Conservation (phyloP, 2,329 filamentous ascomycete genomes). For the Fusarium algeriense region DNA sequence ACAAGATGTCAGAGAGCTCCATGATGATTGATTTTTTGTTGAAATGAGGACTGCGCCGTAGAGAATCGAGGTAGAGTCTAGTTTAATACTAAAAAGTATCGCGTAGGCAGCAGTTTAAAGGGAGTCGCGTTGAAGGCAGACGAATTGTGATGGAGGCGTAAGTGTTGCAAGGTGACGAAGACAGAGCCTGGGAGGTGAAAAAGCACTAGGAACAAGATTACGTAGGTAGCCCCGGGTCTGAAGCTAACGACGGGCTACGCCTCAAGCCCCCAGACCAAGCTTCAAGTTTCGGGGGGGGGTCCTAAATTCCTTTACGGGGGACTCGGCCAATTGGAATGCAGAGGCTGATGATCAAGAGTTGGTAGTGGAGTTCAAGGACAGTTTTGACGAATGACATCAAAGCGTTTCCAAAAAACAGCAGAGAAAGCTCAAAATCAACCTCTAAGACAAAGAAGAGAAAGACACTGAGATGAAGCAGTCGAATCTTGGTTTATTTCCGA, state of each 20-base stretch:
- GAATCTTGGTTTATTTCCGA: conserved; percentile 11
- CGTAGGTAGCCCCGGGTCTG: conserved; percentile 28
- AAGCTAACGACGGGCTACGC: conserved; percentile 13
- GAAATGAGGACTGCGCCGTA: conserved; percentile 9
- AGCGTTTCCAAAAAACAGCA: conserved; percentile 29
- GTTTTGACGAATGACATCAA: conserved; percentile 33
- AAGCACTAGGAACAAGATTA: conserved; percentile 42
- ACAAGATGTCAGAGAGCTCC: conserved; percentile 96
- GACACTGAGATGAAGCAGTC: conserved; percentile 33
- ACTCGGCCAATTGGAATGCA: conserved; percentile 9
- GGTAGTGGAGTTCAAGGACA: conserved; percentile 1
- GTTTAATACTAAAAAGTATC: conserved; percentile 22
- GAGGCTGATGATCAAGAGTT: conserved; percentile 8
- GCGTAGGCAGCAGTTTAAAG: conserved; percentile 44
- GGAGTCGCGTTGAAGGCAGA: conserved; percentile 33
- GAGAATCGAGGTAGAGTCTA: conserved; percentile 21
- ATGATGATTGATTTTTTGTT: conserved; percentile 61
- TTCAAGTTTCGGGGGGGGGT: conserved; percentile 12
- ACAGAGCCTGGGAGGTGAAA: conserved; percentile 39
- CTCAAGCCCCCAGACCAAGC: conserved; percentile 22
- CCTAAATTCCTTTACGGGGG: conserved; percentile 3
- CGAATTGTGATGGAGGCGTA: conserved; percentile 27
- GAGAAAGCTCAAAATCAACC: conserved; percentile 31
- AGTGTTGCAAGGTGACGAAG: conserved; percentile 25
- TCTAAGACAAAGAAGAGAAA: conserved; percentile 19